Evolutionary conservation across 495 filamentous ascomycete genomes (phyloP), one percentile per base, ranked within the genome.

Genomic region (Aspergillus bridgeri): DNA sequence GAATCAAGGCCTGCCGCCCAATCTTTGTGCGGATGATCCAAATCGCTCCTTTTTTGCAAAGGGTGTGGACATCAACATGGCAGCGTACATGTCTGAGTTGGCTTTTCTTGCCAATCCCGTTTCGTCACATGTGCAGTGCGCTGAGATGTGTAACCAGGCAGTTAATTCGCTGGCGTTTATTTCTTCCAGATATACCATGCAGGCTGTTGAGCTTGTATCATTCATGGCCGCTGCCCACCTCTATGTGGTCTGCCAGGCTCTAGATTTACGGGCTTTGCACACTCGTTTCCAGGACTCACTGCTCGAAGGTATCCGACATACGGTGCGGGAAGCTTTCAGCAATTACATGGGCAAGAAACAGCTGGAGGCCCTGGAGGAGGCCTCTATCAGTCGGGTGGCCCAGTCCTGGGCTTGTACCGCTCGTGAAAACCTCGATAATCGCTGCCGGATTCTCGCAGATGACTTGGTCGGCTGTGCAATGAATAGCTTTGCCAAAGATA

Each of bases 41-140:
- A 81, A 75, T 44, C 47, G 67, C n/a, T 79, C 73, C 17, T 87
- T 81, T 54, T 77, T 74, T 0, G 67, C 80, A 63, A 87, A 86
- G 62, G 83, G 82, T 0, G 72, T 84, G 6, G 84, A 88, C 54
- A 78, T 86, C 57, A 81, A 75, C 55, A 82, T 83, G 71, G 83
- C 84, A 0, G 75, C 84, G 1, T 84, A 84, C 54, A 78, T 79
- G 66, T 75, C 83, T 5, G 85, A 88, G 62, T 69, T 76, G 15
- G 73, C 69, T 2, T 80, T 75, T 60, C 72, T 80, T 4, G 77
- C 81, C 6, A 69, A 75, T n/a, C 79, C 81, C 0, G 72, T 85
- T 55, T 77, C 74, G 54, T 63, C 66, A 4, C 78, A 83, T 59
- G 73, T 83, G 0, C 79, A 83, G 54, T 64, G 74, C 0, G 80